phyloP scores from a whole-genome alignment of 495 filamentous ascomycete species.

The Xylaria longipes region DNA sequence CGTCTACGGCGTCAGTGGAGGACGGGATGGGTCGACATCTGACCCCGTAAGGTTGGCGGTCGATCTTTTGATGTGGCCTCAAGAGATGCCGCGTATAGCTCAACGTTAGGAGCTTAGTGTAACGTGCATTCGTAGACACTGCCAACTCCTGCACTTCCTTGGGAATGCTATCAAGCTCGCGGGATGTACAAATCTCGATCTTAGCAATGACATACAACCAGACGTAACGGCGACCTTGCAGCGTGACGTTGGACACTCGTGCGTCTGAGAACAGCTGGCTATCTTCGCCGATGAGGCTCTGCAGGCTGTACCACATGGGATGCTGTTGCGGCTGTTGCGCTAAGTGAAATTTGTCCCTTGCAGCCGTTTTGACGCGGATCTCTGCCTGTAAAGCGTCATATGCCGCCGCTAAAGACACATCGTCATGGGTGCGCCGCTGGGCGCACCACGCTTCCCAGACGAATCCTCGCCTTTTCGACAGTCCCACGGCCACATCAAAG shows the following conservation, averaged over 20 bases:
- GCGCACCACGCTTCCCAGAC: neutral
- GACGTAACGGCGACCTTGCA: neutral
- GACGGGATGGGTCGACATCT: neutral
- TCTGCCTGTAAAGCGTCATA: neutral
- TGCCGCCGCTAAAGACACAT: neutral
- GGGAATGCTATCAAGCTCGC: constrained; percentile 3
- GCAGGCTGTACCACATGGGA: neutral
- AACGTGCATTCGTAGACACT: neutral
- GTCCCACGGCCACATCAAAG: neutral
- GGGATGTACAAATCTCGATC: neutral
- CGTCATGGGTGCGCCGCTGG: neutral
- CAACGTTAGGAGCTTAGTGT: neutral
- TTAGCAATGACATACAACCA: constrained; percentile 1
- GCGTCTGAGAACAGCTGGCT: neutral
- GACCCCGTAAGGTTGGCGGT: neutral
- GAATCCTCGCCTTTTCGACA: neutral
- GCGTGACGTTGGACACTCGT: neutral
- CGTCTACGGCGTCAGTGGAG: neutral
- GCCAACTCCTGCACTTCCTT: neutral
- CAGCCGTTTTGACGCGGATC: neutral
- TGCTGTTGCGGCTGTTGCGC: neutral
- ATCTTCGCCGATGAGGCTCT: neutral
- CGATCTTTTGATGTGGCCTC: neutral
- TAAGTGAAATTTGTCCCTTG: neutral
- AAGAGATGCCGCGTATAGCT: constrained; percentile 1